These are phyloP conservation scores for Stellera chamaejasme DNA, from an alignment of 345 rosid species.

Conservation along the genomic window DNA sequence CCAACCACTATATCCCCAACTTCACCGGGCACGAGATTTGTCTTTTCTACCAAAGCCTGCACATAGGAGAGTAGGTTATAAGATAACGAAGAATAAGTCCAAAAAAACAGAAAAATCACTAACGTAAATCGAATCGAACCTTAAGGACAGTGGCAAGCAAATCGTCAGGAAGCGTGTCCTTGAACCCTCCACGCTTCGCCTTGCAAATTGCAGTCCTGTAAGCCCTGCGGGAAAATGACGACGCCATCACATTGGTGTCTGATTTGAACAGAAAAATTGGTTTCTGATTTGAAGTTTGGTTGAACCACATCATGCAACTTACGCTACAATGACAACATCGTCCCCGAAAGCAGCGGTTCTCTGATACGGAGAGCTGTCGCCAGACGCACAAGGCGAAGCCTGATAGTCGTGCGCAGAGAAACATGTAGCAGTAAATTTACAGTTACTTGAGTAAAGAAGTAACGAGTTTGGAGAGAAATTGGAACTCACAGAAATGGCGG, in stretches of 20 bases:
- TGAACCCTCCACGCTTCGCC: constrained; percentile 85
- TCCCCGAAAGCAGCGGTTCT: constrained; percentile 73
- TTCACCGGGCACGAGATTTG: constrained; percentile 70
- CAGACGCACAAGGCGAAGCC: constrained; percentile 70
- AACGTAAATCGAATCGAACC: constrained; percentile 28
- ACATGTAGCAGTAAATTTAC: neutral
- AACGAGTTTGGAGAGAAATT: neutral
- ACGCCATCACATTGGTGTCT: neutral
- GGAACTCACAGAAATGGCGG: constrained; percentile 45
- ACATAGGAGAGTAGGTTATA: neutral
- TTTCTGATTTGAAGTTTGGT: too few species aligned
- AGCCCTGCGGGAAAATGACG: constrained; percentile 38
- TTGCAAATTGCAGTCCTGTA: constrained; percentile 90
- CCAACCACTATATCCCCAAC: constrained; percentile 94
- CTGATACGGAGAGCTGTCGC: constrained; percentile 44
- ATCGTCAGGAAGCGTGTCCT: constrained; percentile 86
- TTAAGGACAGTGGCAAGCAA: constrained; percentile 71
- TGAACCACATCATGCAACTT: constrained; percentile 26
- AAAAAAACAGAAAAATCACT: neutral
- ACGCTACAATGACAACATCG: constrained; percentile 91
- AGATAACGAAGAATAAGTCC: neutral
- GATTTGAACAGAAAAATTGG: neutral
- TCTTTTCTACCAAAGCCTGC: constrained; percentile 70
- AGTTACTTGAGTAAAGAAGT: neutral
- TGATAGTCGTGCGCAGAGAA: constrained; percentile 5